phyloP scores from a whole-genome alignment of 1,284 basidiomycete genomes.

The Ceratobasidium sp. region DNA sequence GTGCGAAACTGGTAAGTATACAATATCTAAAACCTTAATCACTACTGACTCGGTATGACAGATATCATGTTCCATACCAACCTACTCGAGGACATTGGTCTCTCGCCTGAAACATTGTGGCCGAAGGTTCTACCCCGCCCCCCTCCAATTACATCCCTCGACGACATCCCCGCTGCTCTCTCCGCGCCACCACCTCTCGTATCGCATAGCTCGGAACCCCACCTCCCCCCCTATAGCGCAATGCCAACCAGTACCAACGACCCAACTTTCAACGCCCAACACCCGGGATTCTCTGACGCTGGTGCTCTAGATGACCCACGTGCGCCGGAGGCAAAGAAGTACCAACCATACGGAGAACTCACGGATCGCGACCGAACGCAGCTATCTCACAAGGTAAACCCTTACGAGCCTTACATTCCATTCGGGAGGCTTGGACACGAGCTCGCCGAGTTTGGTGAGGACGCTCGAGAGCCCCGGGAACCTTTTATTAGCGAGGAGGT shows the following conservation, averaged over 20 bases:
- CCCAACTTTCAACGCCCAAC: conserved; percentile 27
- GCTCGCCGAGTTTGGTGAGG: conserved; percentile 8
- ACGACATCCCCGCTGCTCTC: conserved; percentile 47
- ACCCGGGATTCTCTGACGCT: conserved; percentile 12
- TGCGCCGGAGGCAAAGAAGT: conserved; percentile 15
- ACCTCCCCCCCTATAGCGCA: conserved; percentile 1
- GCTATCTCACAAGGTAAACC: conserved; percentile 27
- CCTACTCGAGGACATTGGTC: conserved; percentile 50
- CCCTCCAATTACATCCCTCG: conserved; percentile 38
- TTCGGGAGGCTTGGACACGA: conserved; percentile 28
- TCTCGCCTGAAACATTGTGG: conserved; percentile 45
- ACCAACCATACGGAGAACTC: conserved; percentile 22
- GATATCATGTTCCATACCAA: conserved; percentile 52
- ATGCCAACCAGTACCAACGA: conserved; percentile 20
- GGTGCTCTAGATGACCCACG: conserved; percentile 4
- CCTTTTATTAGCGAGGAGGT: conserved; percentile 45
- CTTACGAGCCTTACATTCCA: conserved; percentile 35
- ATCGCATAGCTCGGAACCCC: conserved; percentile 6
- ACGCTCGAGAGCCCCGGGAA: conserved; percentile 15
- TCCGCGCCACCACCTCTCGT: conserved; percentile 32
- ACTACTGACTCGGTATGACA: background rate
- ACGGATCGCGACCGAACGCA: conserved; percentile 24
- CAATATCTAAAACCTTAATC: background rate
- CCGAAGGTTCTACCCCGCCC: conserved; percentile 36
- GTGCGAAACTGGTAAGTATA: conserved; percentile 49